These are phyloP conservation scores for Niebla homalea DNA, from an alignment of 495 filamentous ascomycete genomes.

Conservation along the genomic window DNA sequence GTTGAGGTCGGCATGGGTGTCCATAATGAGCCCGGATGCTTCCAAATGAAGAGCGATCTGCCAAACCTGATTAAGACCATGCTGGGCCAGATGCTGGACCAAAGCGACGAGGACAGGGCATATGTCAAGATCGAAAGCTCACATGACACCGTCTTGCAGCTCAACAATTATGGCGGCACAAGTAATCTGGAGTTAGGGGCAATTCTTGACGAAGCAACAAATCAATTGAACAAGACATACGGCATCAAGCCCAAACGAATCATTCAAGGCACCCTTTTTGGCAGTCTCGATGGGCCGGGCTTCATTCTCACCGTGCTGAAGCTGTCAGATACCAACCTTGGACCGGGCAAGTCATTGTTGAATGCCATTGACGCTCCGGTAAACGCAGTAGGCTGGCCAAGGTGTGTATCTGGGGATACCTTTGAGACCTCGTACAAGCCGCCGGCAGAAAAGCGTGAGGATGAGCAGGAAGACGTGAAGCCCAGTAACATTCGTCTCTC, in stretches of 20 bases:
- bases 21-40: conserved; percentile 87
- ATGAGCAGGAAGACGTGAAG: conserved; percentile 34
- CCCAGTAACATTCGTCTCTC: conserved; percentile 39
- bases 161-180: conserved; percentile 93
- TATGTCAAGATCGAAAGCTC: conserved; percentile 54
- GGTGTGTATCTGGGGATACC: conserved; percentile 46
- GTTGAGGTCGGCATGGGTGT: conserved; percentile 97
- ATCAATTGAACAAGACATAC: conserved; percentile 56
- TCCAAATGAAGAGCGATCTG: conserved; percentile 51
- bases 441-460: conserved; percentile 40
- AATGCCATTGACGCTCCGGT: conserved; percentile 76
- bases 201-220: conserved; percentile 76
- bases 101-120: conserved; percentile 63
- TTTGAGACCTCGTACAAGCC: conserved; percentile 36
- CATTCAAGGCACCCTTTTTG: conserved; percentile 51
- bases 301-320: conserved; percentile 83
- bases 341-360: conserved; percentile 62
- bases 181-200: conserved; percentile 80
- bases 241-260: conserved; percentile 57
- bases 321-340: conserved; percentile 66
- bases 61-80: conserved; percentile 61
- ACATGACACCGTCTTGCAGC: conserved; percentile 58
- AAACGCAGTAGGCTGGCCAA: conserved; percentile 76
- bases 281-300: conserved; percentile 81
- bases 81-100: conserved; percentile 69